These are phyloP conservation scores for Boechera stricta DNA, from an alignment of 345 rosid species.

Conservation along the genomic window DNA sequence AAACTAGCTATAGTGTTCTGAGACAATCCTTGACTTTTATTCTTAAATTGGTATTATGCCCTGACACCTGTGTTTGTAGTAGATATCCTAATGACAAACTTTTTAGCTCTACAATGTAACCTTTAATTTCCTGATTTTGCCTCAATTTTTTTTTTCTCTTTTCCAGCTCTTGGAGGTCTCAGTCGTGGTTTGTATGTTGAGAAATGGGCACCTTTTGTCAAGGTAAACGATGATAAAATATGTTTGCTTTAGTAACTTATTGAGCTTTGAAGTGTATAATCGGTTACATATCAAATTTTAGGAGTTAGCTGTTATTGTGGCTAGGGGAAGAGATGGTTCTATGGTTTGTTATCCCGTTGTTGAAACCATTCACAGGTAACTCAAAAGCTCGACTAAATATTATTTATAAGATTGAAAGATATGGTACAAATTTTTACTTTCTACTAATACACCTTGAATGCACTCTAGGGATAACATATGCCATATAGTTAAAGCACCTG, in stretches of 20 bases:
- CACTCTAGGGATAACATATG: conserved; percentile 86
- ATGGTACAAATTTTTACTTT: neutral
- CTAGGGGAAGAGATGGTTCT: conserved; percentile 87
- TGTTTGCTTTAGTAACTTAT: neutral
- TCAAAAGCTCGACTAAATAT: neutral
- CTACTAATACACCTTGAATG: conserved; percentile 33
- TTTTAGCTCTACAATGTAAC: neutral
- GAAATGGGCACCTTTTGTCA: conserved; percentile 92
- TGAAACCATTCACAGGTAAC: conserved; percentile 92
- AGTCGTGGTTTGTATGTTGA: conserved; percentile 82
- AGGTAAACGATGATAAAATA: conserved; percentile 50
- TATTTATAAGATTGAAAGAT: conserved; percentile 2
- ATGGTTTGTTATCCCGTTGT: conserved; percentile 88
- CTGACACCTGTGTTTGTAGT: neutral
- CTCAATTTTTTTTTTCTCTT: conserved; percentile 8
- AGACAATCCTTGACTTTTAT: neutral
- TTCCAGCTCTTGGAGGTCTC: conserved; percentile 87
- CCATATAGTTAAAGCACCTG: conserved; percentile 95
- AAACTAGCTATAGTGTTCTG: neutral
- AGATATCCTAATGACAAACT: neutral
- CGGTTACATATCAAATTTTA: conserved; percentile 34
- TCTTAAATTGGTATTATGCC: neutral
- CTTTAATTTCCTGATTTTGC: conserved; percentile 9
- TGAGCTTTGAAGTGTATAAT: conserved; percentile 6
- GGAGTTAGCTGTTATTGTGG: conserved; percentile 96